Percentiles rank a stretch among this genome's conserved stretches.
Conservation (phyloP, 2,329 filamentous ascomycete genomes). For the Verticillium albo-atrum region DNA sequence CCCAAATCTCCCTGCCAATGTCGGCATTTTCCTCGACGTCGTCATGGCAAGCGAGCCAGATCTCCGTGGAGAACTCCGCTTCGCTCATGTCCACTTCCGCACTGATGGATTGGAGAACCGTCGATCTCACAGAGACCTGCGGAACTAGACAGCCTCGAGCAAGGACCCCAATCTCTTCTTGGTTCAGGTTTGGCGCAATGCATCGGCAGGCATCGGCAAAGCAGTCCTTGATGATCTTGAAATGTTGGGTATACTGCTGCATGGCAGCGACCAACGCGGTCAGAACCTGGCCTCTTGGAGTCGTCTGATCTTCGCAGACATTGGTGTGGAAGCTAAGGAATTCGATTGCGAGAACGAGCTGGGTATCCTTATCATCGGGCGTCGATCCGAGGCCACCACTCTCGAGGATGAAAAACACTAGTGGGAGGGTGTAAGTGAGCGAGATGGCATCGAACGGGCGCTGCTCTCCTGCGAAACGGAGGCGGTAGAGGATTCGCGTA, state of each 20-base stretch:
- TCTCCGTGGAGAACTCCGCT: conserved; percentile 77
- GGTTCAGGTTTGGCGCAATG: conserved; percentile 74
- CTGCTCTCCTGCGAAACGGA: conserved; percentile 88
- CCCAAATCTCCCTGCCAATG: conserved; percentile 85
- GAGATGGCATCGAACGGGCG: conserved; percentile 88
- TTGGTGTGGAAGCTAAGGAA: conserved; percentile 85
- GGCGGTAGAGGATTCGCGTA: conserved; percentile 82
- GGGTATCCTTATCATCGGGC: conserved; percentile 79
- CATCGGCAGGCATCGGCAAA: conserved; percentile 81
- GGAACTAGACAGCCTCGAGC: conserved; percentile 74
- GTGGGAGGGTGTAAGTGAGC: conserved; percentile 79
- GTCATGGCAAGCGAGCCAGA: conserved; percentile 92
- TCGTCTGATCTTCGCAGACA: conserved; percentile 66
- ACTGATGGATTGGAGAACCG: conserved; percentile 84
- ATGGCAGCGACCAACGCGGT: conserved; percentile 72
- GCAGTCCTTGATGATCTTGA: conserved; percentile 91
- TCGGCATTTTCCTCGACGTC: conserved; percentile 83
- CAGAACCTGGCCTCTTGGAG: conserved; percentile 74
- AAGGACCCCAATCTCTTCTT: conserved; percentile 70
- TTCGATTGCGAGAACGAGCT: conserved; percentile 84
- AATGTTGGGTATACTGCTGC: conserved; percentile 87
- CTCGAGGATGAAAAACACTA: conserved; percentile 74
- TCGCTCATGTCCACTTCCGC: conserved; percentile 90
- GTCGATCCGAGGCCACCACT: conserved; percentile 72
- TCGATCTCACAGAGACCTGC: conserved; percentile 74